A percentile compares a stretch with the other conserved stretches of the same genome.
Evolutionary conservation across 768 basidiomycete genomes (phyloP).

Genomic region (Xerocomus potaroensis): DNA sequence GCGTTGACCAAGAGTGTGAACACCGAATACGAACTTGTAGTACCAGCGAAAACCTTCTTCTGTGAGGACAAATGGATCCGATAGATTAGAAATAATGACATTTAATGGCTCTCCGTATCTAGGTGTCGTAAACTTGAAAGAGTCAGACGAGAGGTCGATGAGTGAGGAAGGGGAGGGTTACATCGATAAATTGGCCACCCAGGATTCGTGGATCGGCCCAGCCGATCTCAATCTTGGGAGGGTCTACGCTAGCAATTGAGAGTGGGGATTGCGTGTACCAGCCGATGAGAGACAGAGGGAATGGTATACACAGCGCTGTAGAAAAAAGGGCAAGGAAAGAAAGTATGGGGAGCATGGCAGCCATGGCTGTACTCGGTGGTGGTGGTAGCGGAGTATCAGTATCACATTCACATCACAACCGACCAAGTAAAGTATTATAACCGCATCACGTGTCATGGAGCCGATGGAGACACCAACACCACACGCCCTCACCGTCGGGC

Average conservation of each 20-base stretch:
- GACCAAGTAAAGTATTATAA: too few relatives aligned
- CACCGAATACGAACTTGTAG: slow-evolving; percentile 52
- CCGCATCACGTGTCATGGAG: too few relatives aligned
- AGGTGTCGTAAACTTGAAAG: slow-evolving; percentile 55
- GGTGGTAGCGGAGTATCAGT: too few relatives aligned
- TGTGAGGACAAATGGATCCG: slow-evolving; percentile 77
- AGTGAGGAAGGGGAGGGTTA: slow-evolving; percentile 33
- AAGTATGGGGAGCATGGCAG: slow-evolving; percentile 14
- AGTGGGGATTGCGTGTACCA: slow-evolving; percentile 12
- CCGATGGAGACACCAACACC: slow-evolving; percentile 12
- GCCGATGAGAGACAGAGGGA: slow-evolving; percentile 1
- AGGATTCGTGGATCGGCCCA: slow-evolving; percentile 67
- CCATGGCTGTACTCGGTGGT: not conserved
- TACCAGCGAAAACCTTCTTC: slow-evolving; percentile 67
- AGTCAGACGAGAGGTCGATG: not conserved
- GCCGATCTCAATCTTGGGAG: slow-evolving; percentile 31
- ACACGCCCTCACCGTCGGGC: slow-evolving; percentile 1
- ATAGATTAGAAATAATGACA: slow-evolving; percentile 72
- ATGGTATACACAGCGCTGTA: slow-evolving; percentile 13
- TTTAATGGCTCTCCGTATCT: slow-evolving; percentile 79
- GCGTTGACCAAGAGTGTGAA: not conserved
- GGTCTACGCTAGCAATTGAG: not conserved
- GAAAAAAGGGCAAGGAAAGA: slow-evolving; percentile 11
- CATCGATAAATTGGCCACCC: slow-evolving; percentile 76
- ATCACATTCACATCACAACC: too few relatives aligned